A percentile compares a stretch with the other conserved stretches of the same genome.
phyloP scores from a whole-genome alignment of 2,329 filamentous ascomycete genomes.

The Sclerotinia spermophila region DNA sequence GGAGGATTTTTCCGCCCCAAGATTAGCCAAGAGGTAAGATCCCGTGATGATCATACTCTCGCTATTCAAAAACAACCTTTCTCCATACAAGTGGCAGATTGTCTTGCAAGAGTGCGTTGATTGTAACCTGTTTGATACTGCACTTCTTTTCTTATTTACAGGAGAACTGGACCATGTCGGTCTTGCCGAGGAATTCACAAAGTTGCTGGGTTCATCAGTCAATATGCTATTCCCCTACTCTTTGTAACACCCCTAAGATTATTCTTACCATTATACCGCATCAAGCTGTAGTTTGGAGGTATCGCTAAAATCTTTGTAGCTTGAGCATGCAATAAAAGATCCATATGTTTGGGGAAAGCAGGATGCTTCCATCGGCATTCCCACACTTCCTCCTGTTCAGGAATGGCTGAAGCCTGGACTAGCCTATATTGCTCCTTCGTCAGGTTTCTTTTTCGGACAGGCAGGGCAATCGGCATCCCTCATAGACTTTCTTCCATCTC shows the following conservation, averaged over 20 bases:
- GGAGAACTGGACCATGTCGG: background rate
- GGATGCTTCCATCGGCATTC: background rate
- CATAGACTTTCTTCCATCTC: conserved; percentile 58
- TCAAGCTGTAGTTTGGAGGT: background rate
- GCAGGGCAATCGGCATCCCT: conserved; percentile 47
- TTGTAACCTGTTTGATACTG: background rate
- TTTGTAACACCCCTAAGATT: background rate
- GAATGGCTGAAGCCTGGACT: conserved; percentile 61
- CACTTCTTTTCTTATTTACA: background rate
- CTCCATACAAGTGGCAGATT: background rate
- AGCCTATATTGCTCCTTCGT: conserved; percentile 65
- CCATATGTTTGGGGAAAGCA: background rate
- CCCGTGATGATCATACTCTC: conserved; percentile 35
- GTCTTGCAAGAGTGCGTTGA: conserved; percentile 24
- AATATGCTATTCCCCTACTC: too few relatives aligned
- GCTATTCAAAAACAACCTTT: background rate
- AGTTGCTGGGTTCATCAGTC: background rate
- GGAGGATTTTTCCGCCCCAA: conserved; percentile 69
- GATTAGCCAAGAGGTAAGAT: conserved; percentile 63
- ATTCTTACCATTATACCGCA: too few relatives aligned
- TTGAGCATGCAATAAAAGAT: conserved; percentile 15
- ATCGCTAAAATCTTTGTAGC: background rate
- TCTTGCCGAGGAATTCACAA: too few relatives aligned
- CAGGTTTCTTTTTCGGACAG: conserved; percentile 58
- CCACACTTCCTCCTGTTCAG: conserved; percentile 28